Percentiles rank a stretch among this genome's conserved stretches.
phyloP scores from a whole-genome alignment of 31 red algal genomes.

The Porphyra umbilicalis region DNA sequence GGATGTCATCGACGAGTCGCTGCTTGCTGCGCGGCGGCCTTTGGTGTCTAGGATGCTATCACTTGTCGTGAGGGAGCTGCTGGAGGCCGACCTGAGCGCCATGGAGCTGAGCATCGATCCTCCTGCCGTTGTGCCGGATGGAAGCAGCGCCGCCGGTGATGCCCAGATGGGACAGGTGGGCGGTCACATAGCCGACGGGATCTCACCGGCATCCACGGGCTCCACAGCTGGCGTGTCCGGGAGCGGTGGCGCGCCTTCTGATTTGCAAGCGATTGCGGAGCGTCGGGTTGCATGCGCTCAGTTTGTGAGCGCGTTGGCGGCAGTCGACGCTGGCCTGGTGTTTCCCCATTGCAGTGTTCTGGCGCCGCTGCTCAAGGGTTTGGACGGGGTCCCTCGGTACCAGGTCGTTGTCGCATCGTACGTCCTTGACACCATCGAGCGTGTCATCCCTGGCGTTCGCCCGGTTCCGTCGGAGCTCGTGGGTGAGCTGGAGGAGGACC shows the following conservation, averaged over 20 bases:
- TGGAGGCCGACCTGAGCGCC: neutral
- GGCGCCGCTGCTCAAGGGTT: slow-evolving; percentile 39
- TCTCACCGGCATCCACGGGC: too few relatives aligned
- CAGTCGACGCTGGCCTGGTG: slow-evolving; percentile 34
- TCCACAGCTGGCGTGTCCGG: too few relatives aligned
- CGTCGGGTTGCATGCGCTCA: slow-evolving; percentile 38
- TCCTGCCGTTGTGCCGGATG: too few relatives aligned
- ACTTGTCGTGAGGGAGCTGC: neutral
- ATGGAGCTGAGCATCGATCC: too few relatives aligned
- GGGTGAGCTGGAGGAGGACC: neutral
- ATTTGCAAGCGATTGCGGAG: slow-evolving; percentile 1
- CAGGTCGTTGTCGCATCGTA: neutral
- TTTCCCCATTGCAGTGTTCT: slow-evolving; percentile 27
- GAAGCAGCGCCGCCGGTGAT: too few relatives aligned
- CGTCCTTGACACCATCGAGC: neutral
- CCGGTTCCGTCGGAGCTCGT: neutral
- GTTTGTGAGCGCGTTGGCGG: slow-evolving; percentile 44
- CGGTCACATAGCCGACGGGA: too few relatives aligned
- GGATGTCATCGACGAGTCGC: neutral
- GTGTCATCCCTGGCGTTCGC: neutral
- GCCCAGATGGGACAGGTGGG: too few relatives aligned
- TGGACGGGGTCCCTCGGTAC: neutral
- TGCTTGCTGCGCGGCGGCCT: neutral
- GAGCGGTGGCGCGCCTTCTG: too few relatives aligned
- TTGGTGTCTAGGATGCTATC: neutral